Conservation (phyloP, 2,329 filamentous ascomycete genomes). For the Corynespora cassiicola region DNA sequence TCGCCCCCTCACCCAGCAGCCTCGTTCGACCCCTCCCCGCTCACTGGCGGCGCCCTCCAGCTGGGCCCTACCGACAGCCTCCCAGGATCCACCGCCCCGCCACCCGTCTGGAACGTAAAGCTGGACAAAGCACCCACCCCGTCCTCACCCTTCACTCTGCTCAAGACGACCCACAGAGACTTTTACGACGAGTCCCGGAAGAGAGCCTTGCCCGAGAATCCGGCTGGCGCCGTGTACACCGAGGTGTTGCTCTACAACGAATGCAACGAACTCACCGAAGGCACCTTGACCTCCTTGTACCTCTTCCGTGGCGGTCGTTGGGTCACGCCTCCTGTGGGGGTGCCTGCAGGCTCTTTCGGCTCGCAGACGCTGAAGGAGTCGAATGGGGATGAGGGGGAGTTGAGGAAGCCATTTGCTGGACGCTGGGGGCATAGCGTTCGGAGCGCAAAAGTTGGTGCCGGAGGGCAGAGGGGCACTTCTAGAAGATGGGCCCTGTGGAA, state of each 20-base stretch:
- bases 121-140: conserved; percentile 60
- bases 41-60: conserved; percentile 42
- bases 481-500: conserved; percentile 81
- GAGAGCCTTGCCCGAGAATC: conserved; percentile 61
- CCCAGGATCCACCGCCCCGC: conserved; percentile 23
- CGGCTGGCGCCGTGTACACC: conserved; percentile 38
- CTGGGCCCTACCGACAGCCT: conserved; percentile 38
- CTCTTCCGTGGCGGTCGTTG: conserved; percentile 76
- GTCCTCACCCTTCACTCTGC: conserved; percentile 73
- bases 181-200: conserved; percentile 75
- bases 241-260: conserved; percentile 80
- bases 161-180: conserved; percentile 80
- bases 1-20: conserved; percentile 26
- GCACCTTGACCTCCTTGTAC: conserved; percentile 81
- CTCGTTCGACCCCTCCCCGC: conserved; percentile 37
- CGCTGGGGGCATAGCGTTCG: conserved; percentile 47
- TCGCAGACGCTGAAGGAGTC: conserved; percentile 20
- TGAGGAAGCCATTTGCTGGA: conserved; percentile 42
- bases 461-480: conserved; percentile 83
- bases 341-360: conserved; percentile 33
- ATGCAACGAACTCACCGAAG: conserved; percentile 78
- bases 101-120: conserved; percentile 55
- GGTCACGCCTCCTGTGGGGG: conserved; percentile 73
- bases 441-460: conserved; percentile 63
- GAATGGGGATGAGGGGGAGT: conserved; percentile 40